Conservation (phyloP, 2,329 filamentous ascomycete species). For the Hypomyces rosellus region DNA sequence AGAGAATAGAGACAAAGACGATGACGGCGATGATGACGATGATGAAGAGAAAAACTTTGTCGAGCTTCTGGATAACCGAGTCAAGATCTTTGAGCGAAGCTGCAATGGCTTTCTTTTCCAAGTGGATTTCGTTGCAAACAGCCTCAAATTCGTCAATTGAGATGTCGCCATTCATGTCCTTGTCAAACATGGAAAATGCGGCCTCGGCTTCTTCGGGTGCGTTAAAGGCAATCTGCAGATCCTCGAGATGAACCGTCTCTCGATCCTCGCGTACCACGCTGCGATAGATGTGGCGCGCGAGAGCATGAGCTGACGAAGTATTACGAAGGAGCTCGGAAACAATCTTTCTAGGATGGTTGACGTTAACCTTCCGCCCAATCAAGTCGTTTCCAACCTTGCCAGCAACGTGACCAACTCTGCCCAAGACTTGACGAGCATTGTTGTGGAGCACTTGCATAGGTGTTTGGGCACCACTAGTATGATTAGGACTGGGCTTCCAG, state of each 20-base stretch:
- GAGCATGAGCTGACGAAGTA: slow-evolving; percentile 68
- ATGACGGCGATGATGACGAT: slow-evolving; percentile 74
- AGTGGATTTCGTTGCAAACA: slow-evolving; percentile 88
- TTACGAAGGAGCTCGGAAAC: slow-evolving; percentile 69
- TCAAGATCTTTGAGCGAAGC: slow-evolving; percentile 93
- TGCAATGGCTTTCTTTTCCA: slow-evolving; percentile 91
- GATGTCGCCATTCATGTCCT: slow-evolving; percentile 93
- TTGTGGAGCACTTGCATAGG: slow-evolving; percentile 68
- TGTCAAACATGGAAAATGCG: slow-evolving; percentile 89
- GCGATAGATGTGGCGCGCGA: slow-evolving; percentile 82
- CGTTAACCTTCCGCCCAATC: slow-evolving; percentile 66
- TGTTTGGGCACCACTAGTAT: slow-evolving; percentile 59
- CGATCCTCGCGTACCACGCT: slow-evolving; percentile 71
- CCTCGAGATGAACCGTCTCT: slow-evolving; percentile 71
- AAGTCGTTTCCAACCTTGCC: slow-evolving; percentile 86
- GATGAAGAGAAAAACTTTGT: slow-evolving; percentile 83
- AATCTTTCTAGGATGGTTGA: slow-evolving; percentile 77
- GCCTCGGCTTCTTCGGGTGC: slow-evolving; percentile 81
- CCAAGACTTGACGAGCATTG: slow-evolving; percentile 68
- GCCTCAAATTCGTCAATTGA: slow-evolving; percentile 91
- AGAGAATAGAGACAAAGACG: slow-evolving; percentile 84
- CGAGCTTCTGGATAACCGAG: slow-evolving; percentile 84
- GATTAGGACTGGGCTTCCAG: slow-evolving; percentile 36
- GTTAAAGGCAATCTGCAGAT: slow-evolving; percentile 72
- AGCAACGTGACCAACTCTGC: slow-evolving; percentile 77